Evolutionary conservation across 345 rosid species (phyloP).

Genomic region (Ceriops decandra): DNA sequence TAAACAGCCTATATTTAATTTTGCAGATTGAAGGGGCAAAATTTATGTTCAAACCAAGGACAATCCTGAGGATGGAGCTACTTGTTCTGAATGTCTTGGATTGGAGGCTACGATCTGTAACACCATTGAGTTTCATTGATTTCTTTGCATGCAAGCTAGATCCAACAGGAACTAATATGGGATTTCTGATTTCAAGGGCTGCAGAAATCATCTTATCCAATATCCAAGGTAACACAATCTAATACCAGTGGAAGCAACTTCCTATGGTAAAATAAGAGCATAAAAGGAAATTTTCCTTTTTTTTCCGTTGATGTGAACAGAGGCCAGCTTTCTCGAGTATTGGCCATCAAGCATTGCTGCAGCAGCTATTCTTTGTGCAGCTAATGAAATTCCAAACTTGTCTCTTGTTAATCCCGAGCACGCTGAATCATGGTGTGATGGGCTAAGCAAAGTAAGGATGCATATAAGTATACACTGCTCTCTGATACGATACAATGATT

Average conservation of each 20-base stretch:
- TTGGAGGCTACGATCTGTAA: constrained; percentile 93
- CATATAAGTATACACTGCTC: not conserved
- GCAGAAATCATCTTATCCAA: constrained; percentile 71
- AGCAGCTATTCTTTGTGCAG: constrained; percentile 83
- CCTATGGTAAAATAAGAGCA: not conserved
- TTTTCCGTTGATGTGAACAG: constrained; percentile 39
- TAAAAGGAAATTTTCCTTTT: not conserved
- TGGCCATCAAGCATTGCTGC: constrained; percentile 94
- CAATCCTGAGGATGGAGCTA: constrained; percentile 85
- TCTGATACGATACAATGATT: not conserved
- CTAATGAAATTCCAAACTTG: constrained; percentile 71
- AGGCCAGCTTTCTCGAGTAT: constrained; percentile 77
- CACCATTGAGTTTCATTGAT: constrained; percentile 74
- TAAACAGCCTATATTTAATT: not conserved
- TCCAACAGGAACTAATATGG: constrained; percentile 53
- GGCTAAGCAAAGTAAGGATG: constrained; percentile 72
- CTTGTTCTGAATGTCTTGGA: constrained; percentile 73
- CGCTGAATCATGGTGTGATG: constrained; percentile 95
- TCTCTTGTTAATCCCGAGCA: constrained; percentile 59
- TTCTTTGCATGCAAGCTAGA: constrained; percentile 93
- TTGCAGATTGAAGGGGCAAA: constrained; percentile 68
- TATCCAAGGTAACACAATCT: constrained; percentile 53
- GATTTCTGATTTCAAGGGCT: constrained; percentile 63
- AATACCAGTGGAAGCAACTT: not conserved
- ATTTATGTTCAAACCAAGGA: constrained; percentile 75